Percentiles rank a stretch among this genome's conserved stretches.
Conservation (phyloP, 108 stramenopile species). For the Phaeodactylum tricornutum region DNA sequence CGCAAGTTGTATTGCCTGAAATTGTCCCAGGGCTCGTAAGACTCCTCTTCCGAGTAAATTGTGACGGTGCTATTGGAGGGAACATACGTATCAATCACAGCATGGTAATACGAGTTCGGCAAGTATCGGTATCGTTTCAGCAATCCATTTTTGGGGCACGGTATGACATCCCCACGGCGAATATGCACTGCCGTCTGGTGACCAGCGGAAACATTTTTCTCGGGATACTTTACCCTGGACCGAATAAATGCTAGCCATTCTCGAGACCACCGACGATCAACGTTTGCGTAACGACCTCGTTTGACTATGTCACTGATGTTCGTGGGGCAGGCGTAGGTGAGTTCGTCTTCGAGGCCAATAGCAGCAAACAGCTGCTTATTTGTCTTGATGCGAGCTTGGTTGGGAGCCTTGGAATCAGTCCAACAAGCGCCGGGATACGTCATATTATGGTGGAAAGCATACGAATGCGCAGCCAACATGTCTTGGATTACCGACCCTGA, state of each 20-base stretch:
- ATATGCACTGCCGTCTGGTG: constrained; percentile 16
- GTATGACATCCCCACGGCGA: constrained; percentile 16
- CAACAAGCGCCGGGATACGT: too few relatives aligned
- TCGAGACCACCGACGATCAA: not conserved
- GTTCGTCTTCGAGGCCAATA: not conserved
- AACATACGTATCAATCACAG: constrained; percentile 3
- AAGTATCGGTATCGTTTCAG: constrained; percentile 12
- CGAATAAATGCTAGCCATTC: not conserved
- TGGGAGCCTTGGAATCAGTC: too few relatives aligned
- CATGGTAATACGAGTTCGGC: constrained; percentile 12
- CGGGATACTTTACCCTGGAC: not conserved
- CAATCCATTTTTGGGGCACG: constrained; percentile 11
- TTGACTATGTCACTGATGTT: not conserved
- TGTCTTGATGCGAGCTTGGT: too few relatives aligned
- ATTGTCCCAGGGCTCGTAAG: constrained; percentile 6
- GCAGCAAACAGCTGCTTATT: too few relatives aligned
- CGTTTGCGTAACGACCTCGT: not conserved
- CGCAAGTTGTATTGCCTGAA: constrained; percentile 19
- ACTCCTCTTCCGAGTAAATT: constrained; percentile 3
- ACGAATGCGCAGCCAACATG: too few relatives aligned
- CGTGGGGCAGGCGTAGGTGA: not conserved
- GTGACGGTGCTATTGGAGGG: not conserved
- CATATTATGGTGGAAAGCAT: too few relatives aligned
- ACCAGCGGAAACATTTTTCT: not conserved
- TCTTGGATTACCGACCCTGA: too few relatives aligned